These are phyloP conservation scores for Verticillium alfalfae DNA, from an alignment of 2,329 filamentous ascomycete species.

Conservation along the genomic window DNA sequence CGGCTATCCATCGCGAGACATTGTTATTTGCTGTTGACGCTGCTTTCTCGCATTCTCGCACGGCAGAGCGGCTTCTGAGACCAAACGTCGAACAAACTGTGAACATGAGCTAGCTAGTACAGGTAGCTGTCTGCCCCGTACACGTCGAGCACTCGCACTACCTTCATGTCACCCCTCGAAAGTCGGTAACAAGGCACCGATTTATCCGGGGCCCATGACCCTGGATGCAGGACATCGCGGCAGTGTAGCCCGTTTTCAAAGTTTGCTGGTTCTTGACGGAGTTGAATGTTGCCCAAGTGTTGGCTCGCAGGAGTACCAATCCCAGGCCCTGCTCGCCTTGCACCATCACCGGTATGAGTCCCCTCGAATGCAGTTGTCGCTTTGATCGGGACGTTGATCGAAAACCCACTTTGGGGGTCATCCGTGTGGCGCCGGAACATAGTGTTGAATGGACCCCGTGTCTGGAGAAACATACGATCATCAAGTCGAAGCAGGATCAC, in stretches of 20 bases:
- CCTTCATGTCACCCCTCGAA: background rate
- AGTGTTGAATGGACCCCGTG: conserved; percentile 16
- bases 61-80: background rate
- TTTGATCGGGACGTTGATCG: conserved; percentile 15
- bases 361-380: background rate
- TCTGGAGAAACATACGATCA: conserved; percentile 9
- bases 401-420: conserved; percentile 12
- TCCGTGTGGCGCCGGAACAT: conserved; percentile 9
- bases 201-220: background rate
- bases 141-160: background rate
- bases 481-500: conserved; percentile 18
- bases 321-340: background rate
- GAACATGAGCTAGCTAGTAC: background rate
- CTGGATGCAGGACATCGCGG: background rate
- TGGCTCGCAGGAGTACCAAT: background rate
- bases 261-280: background rate
- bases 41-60: background rate
- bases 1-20: background rate
- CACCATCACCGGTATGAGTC: background rate
- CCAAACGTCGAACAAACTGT: background rate
- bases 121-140: background rate
- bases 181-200: background rate
- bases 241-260: background rate
- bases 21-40: too few relatives aligned
- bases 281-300: background rate